A percentile compares a stretch with the other conserved stretches of the same genome.
phyloP scores from a whole-genome alignment of 2,329 filamentous ascomycete species.

The Alternaria solani region DNA sequence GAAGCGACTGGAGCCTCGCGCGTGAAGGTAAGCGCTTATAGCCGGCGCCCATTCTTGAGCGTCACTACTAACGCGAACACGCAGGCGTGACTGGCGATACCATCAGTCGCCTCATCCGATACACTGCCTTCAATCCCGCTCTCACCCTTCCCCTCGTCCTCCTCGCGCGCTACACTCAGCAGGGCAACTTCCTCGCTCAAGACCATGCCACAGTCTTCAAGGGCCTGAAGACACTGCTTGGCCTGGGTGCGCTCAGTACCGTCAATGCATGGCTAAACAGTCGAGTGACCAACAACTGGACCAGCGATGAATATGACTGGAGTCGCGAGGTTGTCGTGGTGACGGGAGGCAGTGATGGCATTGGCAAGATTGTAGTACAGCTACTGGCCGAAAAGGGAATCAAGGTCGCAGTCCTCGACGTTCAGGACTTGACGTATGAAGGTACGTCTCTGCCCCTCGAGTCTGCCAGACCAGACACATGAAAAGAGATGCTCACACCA shows the following conservation, averaged over 20 bases:
- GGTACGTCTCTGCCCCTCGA: constrained; percentile 30
- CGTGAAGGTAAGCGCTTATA: constrained; percentile 46
- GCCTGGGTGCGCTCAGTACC: constrained; percentile 60
- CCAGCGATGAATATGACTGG: constrained; percentile 68
- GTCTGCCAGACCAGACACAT: background rate
- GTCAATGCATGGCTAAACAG: constrained; percentile 63
- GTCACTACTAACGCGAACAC: background rate
- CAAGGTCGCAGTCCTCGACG: constrained; percentile 76
- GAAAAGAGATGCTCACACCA: constrained; percentile 8
- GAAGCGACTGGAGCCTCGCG: constrained; percentile 49
- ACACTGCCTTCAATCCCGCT: constrained; percentile 70
- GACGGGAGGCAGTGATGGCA: constrained; percentile 78
- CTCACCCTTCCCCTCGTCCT: constrained; percentile 71
- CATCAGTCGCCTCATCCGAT: constrained; percentile 64
- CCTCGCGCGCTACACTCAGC: constrained; percentile 69
- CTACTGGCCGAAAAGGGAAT: constrained; percentile 70
- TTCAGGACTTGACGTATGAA: constrained; percentile 67
- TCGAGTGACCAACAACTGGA: constrained; percentile 61
- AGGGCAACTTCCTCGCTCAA: constrained; percentile 64
- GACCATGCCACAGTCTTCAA: constrained; percentile 60
- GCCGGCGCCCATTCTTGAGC: background rate
- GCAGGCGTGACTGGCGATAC: constrained; percentile 62
- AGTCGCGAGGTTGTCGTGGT: constrained; percentile 73
- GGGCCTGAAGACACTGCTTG: constrained; percentile 63
- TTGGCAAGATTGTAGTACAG: constrained; percentile 71